phyloP scores from a whole-genome alignment of 495 filamentous ascomycete genomes.

The Penicillium fimorum region DNA sequence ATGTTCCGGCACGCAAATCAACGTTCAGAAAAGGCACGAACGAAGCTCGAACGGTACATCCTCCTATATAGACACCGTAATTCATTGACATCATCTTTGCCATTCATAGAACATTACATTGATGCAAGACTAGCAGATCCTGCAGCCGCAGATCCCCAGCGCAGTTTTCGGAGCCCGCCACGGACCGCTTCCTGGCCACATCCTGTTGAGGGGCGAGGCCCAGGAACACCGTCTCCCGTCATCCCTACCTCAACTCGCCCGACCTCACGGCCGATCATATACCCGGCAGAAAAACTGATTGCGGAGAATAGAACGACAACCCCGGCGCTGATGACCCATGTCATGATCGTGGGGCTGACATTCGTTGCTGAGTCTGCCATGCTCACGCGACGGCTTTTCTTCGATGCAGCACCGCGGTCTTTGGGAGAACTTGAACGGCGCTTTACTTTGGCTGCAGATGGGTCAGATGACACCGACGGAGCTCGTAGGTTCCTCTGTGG shows the following conservation, averaged over 20 bases:
- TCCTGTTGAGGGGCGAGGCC: constrained; percentile 34
- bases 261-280: constrained; percentile 81
- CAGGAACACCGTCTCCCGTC: constrained; percentile 32
- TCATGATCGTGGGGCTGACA: constrained; percentile 69
- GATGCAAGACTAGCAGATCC: constrained; percentile 39
- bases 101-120: constrained; percentile 5
- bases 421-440: constrained; percentile 54
- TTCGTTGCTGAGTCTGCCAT: constrained; percentile 26
- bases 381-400: constrained; percentile 53
- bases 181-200: constrained; percentile 47
- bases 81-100: constrained; percentile 2
- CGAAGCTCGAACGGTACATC: not conserved
- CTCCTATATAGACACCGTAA: constrained; percentile 5
- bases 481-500: constrained; percentile 25
- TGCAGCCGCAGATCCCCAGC: constrained; percentile 42
- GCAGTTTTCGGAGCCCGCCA: constrained; percentile 43
- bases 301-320: constrained; percentile 90
- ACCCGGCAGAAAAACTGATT: constrained; percentile 90
- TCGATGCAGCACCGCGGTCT: constrained; percentile 47
- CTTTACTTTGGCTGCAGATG: constrained; percentile 42
- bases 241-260: constrained; percentile 62
- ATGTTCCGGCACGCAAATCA: not conserved
- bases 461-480: constrained; percentile 24
- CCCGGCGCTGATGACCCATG: constrained; percentile 88
- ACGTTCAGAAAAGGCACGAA: not conserved